Evolutionary conservation across 1,284 basidiomycete genomes (phyloP).

Genomic region (Melampsora larici-populina): DNA sequence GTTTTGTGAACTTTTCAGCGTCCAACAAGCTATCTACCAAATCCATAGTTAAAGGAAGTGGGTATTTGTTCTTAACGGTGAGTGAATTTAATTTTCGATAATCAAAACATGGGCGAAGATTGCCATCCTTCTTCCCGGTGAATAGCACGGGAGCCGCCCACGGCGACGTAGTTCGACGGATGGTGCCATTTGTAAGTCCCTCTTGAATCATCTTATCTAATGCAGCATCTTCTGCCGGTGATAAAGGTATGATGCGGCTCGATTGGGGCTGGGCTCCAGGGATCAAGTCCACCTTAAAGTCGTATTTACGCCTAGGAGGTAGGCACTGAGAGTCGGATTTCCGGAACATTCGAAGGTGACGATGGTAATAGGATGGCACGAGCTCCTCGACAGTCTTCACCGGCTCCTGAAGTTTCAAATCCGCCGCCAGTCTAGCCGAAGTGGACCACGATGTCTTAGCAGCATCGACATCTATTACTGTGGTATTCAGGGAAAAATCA

Average conservation of each 20-base stretch:
- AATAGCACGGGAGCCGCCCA: neutral
- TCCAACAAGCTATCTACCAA: neutral
- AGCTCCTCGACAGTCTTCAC: too few relatives aligned
- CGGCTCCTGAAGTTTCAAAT: slow-evolving; percentile 47
- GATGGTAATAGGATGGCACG: neutral
- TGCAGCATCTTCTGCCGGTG: neutral
- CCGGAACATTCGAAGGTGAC: neutral
- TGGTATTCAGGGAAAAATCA: slow-evolving; percentile 46
- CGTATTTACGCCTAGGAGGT: neutral
- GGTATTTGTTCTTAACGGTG: neutral
- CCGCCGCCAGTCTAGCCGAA: slow-evolving; percentile 58
- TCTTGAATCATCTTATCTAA: neutral
- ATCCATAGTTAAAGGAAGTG: neutral
- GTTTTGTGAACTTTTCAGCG: neutral
- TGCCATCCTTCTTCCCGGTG: too few relatives aligned
- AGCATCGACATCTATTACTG: slow-evolving; percentile 56
- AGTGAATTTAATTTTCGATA: too few relatives aligned
- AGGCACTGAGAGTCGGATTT: neutral
- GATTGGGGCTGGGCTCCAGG: neutral
- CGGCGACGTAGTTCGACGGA: neutral
- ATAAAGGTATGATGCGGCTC: neutral
- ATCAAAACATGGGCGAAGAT: too few relatives aligned
- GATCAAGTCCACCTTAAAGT: neutral
- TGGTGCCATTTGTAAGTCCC: neutral
- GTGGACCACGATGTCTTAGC: too few relatives aligned